phyloP scores from a whole-genome alignment of 345 rosid genomes.

The Eucalyptus regnans region DNA sequence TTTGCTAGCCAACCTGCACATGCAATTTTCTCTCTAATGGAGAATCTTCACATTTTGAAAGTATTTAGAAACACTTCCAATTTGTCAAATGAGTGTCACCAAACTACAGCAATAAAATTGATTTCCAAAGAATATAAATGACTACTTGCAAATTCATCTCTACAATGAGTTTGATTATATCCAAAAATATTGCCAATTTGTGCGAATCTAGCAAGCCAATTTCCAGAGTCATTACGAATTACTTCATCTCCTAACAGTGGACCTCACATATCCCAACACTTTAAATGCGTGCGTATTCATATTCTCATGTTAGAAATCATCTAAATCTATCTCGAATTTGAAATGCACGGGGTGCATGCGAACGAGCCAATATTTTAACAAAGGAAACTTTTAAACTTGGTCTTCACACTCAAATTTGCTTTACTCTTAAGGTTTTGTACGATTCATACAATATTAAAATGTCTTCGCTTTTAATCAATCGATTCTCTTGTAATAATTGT shows the following conservation, averaged over 20 bases:
- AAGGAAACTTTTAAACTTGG: background rate
- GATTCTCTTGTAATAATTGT: background rate
- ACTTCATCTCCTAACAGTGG: background rate
- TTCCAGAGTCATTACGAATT: accelerated
- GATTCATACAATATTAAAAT: background rate
- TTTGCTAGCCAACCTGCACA: background rate
- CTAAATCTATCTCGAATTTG: background rate
- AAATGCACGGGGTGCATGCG: background rate
- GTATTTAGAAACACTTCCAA: too few species aligned
- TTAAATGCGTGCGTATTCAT: background rate
- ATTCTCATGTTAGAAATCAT: background rate
- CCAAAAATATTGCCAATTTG: background rate
- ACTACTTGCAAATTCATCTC: background rate
- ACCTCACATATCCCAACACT: background rate
- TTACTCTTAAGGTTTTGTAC: background rate
- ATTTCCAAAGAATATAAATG: too few species aligned
- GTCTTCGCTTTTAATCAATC: background rate
- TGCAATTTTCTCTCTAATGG: background rate
- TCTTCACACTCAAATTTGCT: background rate
- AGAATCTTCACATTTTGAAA: too few species aligned
- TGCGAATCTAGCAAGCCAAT: background rate
- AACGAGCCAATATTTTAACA: background rate
- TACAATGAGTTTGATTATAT: background rate
- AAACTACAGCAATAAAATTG: accelerated
- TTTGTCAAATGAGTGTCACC: background rate